Percentiles rank a stretch among this genome's conserved stretches.
phyloP scores from a whole-genome alignment of 1,284 basidiomycete genomes.

The Puccinia novopanici region DNA sequence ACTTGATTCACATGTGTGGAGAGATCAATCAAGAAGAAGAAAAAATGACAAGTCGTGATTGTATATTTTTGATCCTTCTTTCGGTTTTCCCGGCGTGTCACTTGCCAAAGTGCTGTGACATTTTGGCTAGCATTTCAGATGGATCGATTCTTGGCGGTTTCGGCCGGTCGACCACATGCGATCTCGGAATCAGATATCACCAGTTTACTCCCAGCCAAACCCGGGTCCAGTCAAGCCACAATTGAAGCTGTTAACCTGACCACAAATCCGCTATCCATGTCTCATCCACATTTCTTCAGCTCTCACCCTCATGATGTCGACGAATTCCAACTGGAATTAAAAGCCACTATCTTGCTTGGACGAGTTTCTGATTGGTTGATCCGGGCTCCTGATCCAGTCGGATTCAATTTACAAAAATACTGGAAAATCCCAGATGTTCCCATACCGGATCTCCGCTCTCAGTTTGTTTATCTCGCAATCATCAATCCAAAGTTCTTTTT shows the following conservation, averaged over 20 bases:
- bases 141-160: constrained; percentile 39
- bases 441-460: constrained; percentile 35
- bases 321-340: constrained; percentile 42
- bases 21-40: background rate
- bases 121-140: constrained; percentile 47
- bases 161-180: constrained; percentile 38
- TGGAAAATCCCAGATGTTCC: constrained; percentile 16
- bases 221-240: constrained; percentile 2
- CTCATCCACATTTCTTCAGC: constrained; percentile 39
- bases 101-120: constrained; percentile 21
- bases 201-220: constrained; percentile 36
- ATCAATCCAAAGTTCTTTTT: too few species aligned
- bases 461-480: constrained; percentile 34
- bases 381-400: constrained; percentile 36
- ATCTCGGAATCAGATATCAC: constrained; percentile 41
- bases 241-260: constrained; percentile 1
- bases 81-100: too few species aligned
- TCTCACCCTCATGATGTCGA: constrained; percentile 38
- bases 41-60: background rate
- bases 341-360: constrained; percentile 35
- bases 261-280: constrained; percentile 33
- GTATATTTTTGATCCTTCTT: background rate
- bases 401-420: constrained; percentile 40
- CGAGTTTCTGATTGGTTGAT: constrained; percentile 43
- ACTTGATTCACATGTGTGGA: background rate